These are phyloP conservation scores for Kalmanozyma brasiliensis DNA, from an alignment of 1,284 basidiomycete genomes.

Conservation along the genomic window DNA sequence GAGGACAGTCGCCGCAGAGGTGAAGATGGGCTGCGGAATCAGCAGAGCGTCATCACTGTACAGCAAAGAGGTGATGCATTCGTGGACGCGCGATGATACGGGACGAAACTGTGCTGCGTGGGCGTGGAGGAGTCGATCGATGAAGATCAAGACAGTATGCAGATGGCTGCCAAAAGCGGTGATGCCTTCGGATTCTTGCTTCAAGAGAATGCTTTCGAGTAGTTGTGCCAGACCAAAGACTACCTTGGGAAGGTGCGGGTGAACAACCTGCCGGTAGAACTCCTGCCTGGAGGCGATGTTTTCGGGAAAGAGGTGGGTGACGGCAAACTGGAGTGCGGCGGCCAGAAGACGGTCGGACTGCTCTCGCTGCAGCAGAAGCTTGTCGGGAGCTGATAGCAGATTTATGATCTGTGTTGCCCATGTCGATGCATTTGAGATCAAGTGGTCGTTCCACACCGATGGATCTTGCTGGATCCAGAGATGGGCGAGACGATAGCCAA, in stretches of 20 bases:
- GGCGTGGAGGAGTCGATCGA: constrained; percentile 29
- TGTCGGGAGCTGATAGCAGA: constrained; percentile 27
- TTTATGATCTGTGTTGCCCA: constrained; percentile 51
- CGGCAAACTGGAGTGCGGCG: constrained; percentile 25
- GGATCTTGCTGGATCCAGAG: constrained; percentile 46
- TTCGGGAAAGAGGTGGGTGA: constrained; percentile 32
- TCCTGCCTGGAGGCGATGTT: constrained; percentile 40
- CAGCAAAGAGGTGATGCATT: constrained; percentile 32
- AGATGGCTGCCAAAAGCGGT: constrained; percentile 10
- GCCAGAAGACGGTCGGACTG: constrained; percentile 24
- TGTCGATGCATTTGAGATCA: constrained; percentile 30
- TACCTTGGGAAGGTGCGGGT: constrained; percentile 43
- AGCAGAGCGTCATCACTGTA: constrained; percentile 19
- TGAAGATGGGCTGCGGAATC: constrained; percentile 15
- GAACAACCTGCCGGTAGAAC: constrained; percentile 52
- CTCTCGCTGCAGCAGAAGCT: constrained; percentile 20
- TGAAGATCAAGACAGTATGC: constrained; percentile 22
- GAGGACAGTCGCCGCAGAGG: constrained; percentile 36
- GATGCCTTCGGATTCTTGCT: constrained; percentile 8
- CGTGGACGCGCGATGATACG: constrained; percentile 40
- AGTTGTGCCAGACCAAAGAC: constrained; percentile 22
- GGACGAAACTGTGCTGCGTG: constrained; percentile 50
- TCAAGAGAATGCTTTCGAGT: constrained; percentile 10
- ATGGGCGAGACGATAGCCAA: constrained; percentile 38
- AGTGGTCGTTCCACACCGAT: constrained; percentile 36